Evolutionary conservation across 352 stramenopile species (phyloP).

Genomic region (Phytophthora pinifolia): DNA sequence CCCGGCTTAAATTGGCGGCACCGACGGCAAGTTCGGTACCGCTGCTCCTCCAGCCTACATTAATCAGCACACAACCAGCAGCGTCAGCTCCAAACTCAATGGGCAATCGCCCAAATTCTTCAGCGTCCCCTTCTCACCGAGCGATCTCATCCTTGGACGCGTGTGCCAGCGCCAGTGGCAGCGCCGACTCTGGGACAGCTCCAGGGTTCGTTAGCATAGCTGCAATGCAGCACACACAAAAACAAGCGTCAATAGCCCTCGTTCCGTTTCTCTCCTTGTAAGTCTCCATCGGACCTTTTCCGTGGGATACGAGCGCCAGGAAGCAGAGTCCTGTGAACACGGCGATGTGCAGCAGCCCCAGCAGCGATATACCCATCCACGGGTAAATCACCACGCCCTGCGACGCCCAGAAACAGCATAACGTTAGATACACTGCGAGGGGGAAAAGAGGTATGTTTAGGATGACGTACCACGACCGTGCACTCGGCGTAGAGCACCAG

Average conservation of each 20-base stretch:
- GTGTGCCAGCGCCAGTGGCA: conserved; percentile 79
- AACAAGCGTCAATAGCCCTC: conserved; percentile 5
- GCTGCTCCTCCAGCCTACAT: conserved; percentile 74
- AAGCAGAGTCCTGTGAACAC: conserved; percentile 73
- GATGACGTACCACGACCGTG: conserved; percentile 74
- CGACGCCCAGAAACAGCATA: conserved; percentile 7
- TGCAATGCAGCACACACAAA: conserved; percentile 18
- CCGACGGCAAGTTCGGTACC: conserved; percentile 82
- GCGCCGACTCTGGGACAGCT: conserved; percentile 93
- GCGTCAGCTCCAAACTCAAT: conserved; percentile 8
- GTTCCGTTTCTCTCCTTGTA: neutral
- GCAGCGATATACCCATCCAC: conserved; percentile 84
- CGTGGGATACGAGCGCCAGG: conserved; percentile 93
- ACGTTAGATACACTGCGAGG: neutral
- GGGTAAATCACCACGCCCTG: conserved; percentile 88
- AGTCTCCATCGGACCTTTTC: conserved; percentile 79
- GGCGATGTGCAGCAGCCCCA: conserved; percentile 69
- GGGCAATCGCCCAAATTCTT: neutral
- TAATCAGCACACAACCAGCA: conserved; percentile 8
- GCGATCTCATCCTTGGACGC: conserved; percentile 75
- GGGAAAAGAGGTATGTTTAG: no score
- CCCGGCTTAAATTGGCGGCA: conserved; percentile 97
- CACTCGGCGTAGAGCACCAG: conserved; percentile 92
- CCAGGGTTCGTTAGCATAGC: conserved; percentile 98
- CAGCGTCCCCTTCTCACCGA: conserved; percentile 31